Base-by-base conservation (phyloP, 169 alveolate species). In the Plasmodium reichenowi region DNA sequence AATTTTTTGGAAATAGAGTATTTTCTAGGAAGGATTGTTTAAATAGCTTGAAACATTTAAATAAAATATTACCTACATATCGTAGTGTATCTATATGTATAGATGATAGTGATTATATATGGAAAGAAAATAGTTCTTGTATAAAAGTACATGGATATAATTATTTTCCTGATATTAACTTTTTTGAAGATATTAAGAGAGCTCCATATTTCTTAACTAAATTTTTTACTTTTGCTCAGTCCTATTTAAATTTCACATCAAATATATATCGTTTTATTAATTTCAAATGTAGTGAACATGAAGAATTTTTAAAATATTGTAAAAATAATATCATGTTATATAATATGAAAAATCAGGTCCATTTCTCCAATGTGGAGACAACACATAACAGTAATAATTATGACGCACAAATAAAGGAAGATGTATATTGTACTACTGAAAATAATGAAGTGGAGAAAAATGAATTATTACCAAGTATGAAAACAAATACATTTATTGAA, bases 21-120 rank as follows among this genome's bases (percentile, higher is more conserved):
- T 93, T 92, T 91, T 87, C 91, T 88, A 66, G 93, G 73, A 88
- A 73, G 90, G 97, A 91, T 89, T 50, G 92, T 48, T 64, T 54
- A 62, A 71, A 73, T 71, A 62, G 60, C 60, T 58, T 78, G 48
- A 78, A 78, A 50, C 89, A 78, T 58, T 47, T 78, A 59, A 64
- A 78, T 52, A 56, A 76, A 50, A 78, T 78, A 29, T 50, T 78
- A 3, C 89, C 89, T 1, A 78, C 89, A 0, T 78, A 78, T 78
- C 89, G 89, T 15, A 78, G 89, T 78, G 47, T 78, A 1, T 78
- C 89, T 15, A 56, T 78, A 0, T 78, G 89, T 66, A 54, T 78
- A 64, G 89, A 78, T 38, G 89, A 78, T 50, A 78, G 89, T 78
- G 89, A 78, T 7, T 78, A 78, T 71, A 78, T 78, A 48, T 78